phyloP scores from a whole-genome alignment of 768 basidiomycete species.

The Hypholoma sublateritium region DNA sequence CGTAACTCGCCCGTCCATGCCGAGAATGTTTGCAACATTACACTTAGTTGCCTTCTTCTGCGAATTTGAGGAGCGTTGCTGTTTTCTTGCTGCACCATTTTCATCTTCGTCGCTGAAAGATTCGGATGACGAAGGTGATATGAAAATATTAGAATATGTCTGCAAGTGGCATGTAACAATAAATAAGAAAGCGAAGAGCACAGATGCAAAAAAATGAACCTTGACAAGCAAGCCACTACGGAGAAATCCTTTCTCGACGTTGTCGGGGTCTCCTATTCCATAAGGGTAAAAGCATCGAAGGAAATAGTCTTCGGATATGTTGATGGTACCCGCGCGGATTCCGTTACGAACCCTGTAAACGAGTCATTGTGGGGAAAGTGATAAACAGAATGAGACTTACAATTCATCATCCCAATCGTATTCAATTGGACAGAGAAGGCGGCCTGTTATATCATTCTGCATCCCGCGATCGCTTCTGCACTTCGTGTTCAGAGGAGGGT shows the following conservation, averaged over 20 bases:
- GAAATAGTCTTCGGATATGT: neutral
- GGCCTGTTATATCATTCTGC: neutral
- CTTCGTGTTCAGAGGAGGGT: neutral
- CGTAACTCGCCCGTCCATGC: constrained; percentile 18
- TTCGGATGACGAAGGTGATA: constrained; percentile 12
- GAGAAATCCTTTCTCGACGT: constrained; percentile 11
- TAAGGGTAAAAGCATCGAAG: neutral
- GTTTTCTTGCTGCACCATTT: constrained; percentile 10
- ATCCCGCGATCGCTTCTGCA: neutral
- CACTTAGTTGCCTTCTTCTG: constrained; percentile 11
- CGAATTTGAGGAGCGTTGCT: neutral
- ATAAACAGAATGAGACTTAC: neutral
- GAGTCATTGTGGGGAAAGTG: neutral
- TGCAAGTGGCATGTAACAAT: constrained; percentile 1
- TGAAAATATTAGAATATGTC: constrained; percentile 13
- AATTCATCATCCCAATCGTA: neutral
- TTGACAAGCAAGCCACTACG: constrained; percentile 11
- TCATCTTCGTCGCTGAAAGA: constrained; percentile 6
- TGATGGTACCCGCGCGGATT: neutral
- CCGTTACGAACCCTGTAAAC: neutral
- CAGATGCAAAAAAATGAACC: neutral
- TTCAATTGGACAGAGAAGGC: constrained; percentile 1
- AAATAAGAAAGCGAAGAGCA: neutral
- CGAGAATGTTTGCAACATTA: constrained; percentile 13
- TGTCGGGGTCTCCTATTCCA: neutral